Percentiles rank a stretch among this genome's conserved stretches.
phyloP scores from a whole-genome alignment of 2,329 filamentous ascomycete genomes.

The Tolypocladium ovalisporum region DNA sequence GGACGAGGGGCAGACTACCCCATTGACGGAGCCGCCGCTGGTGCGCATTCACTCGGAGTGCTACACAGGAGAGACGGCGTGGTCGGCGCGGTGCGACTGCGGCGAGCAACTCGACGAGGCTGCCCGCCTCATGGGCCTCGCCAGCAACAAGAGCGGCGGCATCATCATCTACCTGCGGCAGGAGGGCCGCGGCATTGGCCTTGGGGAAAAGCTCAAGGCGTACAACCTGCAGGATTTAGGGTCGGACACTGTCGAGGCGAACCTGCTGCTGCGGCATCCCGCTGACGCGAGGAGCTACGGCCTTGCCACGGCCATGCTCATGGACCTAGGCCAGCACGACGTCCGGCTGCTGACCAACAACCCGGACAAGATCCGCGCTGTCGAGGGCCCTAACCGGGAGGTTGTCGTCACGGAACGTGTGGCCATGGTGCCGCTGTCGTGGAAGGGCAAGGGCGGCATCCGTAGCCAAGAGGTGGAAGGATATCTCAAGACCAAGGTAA shows the following conservation, averaged over 20 bases:
- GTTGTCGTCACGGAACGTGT: conserved; percentile 81
- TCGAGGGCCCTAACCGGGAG: conserved; percentile 85
- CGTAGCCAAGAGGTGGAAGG: conserved; percentile 82
- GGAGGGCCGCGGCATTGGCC: conserved; percentile 88
- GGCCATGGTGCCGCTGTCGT: conserved; percentile 89
- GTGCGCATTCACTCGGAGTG: conserved; percentile 97
- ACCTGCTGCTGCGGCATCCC: conserved; percentile 79
- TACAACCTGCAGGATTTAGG: conserved; percentile 97
- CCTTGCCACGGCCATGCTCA: conserved; percentile 87
- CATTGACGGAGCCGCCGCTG: conserved; percentile 41
- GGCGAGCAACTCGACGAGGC: conserved; percentile 97
- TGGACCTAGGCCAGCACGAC: conserved; percentile 70
- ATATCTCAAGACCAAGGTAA: conserved; percentile 88
- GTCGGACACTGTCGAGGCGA: conserved; percentile 95
- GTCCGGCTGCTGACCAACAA: conserved; percentile 90
- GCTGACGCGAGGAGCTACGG: conserved; percentile 93
- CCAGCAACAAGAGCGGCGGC: conserved; percentile 54
- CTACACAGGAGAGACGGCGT: conserved; percentile 96
- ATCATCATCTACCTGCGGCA: conserved; percentile 94
- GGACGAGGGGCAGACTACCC: background rate
- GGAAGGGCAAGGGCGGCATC: conserved; percentile 78
- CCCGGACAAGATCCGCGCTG: conserved; percentile 88
- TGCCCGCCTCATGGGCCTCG: conserved; percentile 79
- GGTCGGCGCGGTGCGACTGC: conserved; percentile 95
- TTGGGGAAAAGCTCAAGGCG: conserved; percentile 92